Evolutionary conservation across 768 basidiomycete genomes (phyloP).

Genomic region (Boletus huronensis): DNA sequence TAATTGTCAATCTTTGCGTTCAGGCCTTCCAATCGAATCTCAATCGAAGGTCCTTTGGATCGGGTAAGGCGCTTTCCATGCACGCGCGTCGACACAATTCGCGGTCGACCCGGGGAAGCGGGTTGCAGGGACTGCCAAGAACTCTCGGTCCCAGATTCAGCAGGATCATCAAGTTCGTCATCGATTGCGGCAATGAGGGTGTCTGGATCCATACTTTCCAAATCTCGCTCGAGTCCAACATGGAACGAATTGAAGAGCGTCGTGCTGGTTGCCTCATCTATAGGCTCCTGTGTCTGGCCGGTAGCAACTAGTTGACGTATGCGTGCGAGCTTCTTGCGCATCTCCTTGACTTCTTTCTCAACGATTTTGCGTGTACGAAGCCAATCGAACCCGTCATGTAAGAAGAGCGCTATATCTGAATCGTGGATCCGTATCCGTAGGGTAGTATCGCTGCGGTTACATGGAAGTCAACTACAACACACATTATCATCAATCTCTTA

Average conservation of each 20-base stretch:
- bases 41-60: slow-evolving; percentile 77
- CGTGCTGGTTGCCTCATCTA: slow-evolving; percentile 64
- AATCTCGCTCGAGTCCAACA: slow-evolving; percentile 81
- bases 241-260: slow-evolving; percentile 93
- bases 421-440: slow-evolving; percentile 56
- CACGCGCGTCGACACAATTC: slow-evolving; percentile 35
- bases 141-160: slow-evolving; percentile 72
- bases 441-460: slow-evolving; percentile 44
- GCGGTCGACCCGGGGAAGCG: slow-evolving; percentile 40
- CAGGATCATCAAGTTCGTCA: slow-evolving; percentile 76
- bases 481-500: slow-evolving; percentile 30
- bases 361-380: slow-evolving; percentile 76
- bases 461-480: slow-evolving; percentile 4
- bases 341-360: slow-evolving; percentile 83
- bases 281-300: slow-evolving; percentile 82
- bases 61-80: slow-evolving; percentile 64
- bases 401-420: slow-evolving; percentile 61
- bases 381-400: slow-evolving; percentile 98
- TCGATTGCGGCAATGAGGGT: slow-evolving; percentile 89
- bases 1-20: slow-evolving; percentile 68
- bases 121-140: slow-evolving; percentile 89
- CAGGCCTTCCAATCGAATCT: slow-evolving; percentile 69
- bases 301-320: slow-evolving; percentile 89
- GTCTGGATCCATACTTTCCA: slow-evolving; percentile 69
- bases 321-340: slow-evolving; percentile 80